phyloP scores from a whole-genome alignment of 805 yeast species.

The Hanseniaspora mollemarum region DNA sequence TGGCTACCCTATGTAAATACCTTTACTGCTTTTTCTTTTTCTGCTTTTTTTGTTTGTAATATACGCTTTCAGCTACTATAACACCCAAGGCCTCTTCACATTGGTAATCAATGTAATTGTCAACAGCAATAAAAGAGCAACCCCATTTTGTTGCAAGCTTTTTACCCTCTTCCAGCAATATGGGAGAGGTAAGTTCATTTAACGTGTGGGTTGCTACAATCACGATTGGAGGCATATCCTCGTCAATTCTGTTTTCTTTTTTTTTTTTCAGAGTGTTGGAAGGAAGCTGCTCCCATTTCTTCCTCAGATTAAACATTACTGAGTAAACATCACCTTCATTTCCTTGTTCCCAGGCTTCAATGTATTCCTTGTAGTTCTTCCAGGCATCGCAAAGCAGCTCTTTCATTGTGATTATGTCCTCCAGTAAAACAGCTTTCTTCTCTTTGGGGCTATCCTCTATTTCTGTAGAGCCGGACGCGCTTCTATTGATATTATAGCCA shows the following conservation, averaged over 20 bases:
- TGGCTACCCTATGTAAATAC: too few species aligned
- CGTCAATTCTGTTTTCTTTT: conserved; percentile 19
- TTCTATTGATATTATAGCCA: conserved; percentile 32
- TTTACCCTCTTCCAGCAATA: conserved; percentile 46
- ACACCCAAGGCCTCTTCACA: conserved; percentile 49
- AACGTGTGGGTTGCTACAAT: conserved; percentile 54
- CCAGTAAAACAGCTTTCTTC: conserved; percentile 19
- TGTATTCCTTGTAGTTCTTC: conserved; percentile 51
- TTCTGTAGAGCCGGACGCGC: conserved; percentile 15
- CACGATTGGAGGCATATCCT: conserved; percentile 51
- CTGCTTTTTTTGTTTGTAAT: neutral
- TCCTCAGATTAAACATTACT: conserved; percentile 44
- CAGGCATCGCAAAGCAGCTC: conserved; percentile 59
- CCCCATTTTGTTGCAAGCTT: conserved; percentile 50
- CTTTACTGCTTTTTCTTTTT: neutral
- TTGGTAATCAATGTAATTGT: conserved; percentile 38
- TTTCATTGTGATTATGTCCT: conserved; percentile 36
- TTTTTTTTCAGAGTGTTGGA: conserved; percentile 24
- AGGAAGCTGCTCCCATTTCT: conserved; percentile 38
- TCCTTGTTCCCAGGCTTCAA: conserved; percentile 48
- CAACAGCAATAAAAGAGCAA: conserved; percentile 54
- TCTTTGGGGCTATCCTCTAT: conserved; percentile 18
- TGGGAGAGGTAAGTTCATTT: conserved; percentile 49
- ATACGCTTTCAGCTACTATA: conserved; percentile 12
- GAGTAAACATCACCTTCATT: conserved; percentile 59